Evolutionary conservation across 2,329 filamentous ascomycete species (phyloP).

Genomic region (Penicillium palitans): DNA sequence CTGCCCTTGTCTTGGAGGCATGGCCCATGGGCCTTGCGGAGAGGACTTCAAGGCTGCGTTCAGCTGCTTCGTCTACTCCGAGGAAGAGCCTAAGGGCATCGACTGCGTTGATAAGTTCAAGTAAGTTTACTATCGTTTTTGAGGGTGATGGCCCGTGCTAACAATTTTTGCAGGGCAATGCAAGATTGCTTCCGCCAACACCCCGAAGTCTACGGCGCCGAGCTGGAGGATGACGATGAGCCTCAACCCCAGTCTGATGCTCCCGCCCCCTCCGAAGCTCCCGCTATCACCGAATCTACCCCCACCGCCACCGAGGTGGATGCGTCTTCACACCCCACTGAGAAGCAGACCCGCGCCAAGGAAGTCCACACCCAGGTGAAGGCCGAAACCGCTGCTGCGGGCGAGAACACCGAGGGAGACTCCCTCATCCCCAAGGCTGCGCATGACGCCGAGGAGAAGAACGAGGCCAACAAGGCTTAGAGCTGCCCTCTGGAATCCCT

Average conservation of each 20-base stretch:
- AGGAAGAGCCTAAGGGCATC: conserved; percentile 94
- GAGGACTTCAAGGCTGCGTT: conserved; percentile 95
- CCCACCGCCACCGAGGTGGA: conserved; percentile 28
- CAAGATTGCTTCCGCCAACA: conserved; percentile 94
- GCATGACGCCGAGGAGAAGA: conserved; percentile 44
- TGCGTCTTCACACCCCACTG: conserved; percentile 26
- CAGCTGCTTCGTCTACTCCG: conserved; percentile 96
- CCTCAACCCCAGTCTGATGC: conserved; percentile 38
- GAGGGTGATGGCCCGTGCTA: conserved; percentile 20
- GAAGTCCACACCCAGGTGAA: conserved; percentile 28
- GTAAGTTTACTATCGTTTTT: conserved; percentile 54
- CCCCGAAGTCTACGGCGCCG: conserved; percentile 88
- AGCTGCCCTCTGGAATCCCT: conserved; percentile 18
- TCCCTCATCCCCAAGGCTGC: conserved; percentile 52
- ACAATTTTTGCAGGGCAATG: conserved; percentile 69
- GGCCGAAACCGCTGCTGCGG: conserved; percentile 20
- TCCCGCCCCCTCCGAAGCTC: conserved; percentile 32
- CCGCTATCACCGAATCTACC: conserved; percentile 24
- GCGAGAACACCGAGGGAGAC: conserved; percentile 43
- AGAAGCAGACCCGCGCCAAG: conserved; percentile 28
- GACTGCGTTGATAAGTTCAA: conserved; percentile 98
- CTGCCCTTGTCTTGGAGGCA: conserved; percentile 93
- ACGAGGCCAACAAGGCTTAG: conserved; percentile 19
- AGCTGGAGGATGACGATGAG: conserved; percentile 73
- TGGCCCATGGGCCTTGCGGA: conserved; percentile 94